Conservation (phyloP, 1,284 basidiomycete genomes). For the Waitea zeae region DNA sequence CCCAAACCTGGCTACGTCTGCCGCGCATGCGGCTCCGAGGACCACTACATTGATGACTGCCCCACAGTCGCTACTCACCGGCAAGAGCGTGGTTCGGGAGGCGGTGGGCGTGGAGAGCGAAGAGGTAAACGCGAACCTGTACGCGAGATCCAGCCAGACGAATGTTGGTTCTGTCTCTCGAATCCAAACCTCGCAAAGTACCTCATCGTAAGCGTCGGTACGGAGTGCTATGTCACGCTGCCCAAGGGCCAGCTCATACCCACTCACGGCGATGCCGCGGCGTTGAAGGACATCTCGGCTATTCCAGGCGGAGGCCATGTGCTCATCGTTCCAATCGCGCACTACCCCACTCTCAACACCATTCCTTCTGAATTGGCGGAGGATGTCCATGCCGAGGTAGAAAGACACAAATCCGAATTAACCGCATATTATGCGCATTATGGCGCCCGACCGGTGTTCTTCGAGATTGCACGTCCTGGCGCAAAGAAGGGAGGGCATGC, state of each 20-base stretch:
- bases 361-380: conserved; percentile 60
- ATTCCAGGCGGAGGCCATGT: conserved; percentile 92
- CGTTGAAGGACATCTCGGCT: conserved; percentile 20
- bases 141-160: no score
- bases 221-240: conserved; percentile 83
- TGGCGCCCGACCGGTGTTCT: conserved; percentile 53
- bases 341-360: conserved; percentile 39
- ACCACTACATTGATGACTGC: conserved; percentile 78
- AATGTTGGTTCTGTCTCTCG: conserved; percentile 94
- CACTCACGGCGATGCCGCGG: conserved; percentile 30
- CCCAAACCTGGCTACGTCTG: conserved; percentile 75
- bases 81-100: no score
- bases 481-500: conserved; percentile 82
- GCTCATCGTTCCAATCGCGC: conserved; percentile 71
- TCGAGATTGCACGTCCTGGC: conserved; percentile 75
- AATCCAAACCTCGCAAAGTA: conserved; percentile 88
- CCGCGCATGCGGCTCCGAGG: conserved; percentile 71
- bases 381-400: conserved; percentile 1
- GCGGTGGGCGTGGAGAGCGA: no score
- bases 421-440: conserved; percentile 56
- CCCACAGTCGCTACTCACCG: no score
- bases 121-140: no score
- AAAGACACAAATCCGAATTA: conserved; percentile 66
- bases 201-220: conserved; percentile 82
- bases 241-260: conserved; percentile 88